phyloP scores from a whole-genome alignment of 768 basidiomycete genomes.

The Rhizopogon vinicolor region DNA sequence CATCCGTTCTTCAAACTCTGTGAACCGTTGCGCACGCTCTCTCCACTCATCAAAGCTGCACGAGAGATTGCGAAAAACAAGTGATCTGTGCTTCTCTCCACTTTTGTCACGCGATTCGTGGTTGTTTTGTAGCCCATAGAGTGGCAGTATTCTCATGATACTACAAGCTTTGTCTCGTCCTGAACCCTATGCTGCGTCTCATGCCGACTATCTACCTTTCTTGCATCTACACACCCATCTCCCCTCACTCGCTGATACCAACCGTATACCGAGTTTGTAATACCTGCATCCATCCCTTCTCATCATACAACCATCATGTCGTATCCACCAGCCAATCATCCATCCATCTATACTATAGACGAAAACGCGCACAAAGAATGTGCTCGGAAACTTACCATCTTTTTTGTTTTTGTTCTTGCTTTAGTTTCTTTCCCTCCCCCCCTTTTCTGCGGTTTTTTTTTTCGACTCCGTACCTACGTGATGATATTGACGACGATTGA shows the following conservation, averaged over 20 bases:
- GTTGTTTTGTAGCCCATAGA: too few relatives aligned
- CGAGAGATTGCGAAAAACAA: conserved; percentile 76
- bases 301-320: background rate
- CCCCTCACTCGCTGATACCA: conserved; percentile 1
- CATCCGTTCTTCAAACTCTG: conserved; percentile 87
- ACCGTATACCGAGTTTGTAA: conserved; percentile 4
- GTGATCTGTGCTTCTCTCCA: conserved; percentile 5
- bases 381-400: background rate
- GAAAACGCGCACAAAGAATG: background rate
- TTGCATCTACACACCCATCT: conserved; percentile 14
- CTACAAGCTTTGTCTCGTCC: background rate
- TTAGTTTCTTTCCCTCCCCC: background rate
- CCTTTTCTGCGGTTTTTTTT: background rate
- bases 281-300: conserved; percentile 3
- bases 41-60: conserved; percentile 90
- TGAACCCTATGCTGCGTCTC: conserved; percentile 3
- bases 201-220: conserved; percentile 14
- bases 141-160: background rate
- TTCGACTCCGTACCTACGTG: background rate
- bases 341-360: background rate
- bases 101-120: too few relatives aligned
- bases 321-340: background rate
- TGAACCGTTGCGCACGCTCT: conserved; percentile 81
- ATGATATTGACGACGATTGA: background rate
- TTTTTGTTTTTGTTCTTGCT: background rate